Evolutionary conservation across 2,329 filamentous ascomycete species (phyloP), one percentile per base, ranked within the genome.

Genomic region (Aspergillus transmontanensis): DNA sequence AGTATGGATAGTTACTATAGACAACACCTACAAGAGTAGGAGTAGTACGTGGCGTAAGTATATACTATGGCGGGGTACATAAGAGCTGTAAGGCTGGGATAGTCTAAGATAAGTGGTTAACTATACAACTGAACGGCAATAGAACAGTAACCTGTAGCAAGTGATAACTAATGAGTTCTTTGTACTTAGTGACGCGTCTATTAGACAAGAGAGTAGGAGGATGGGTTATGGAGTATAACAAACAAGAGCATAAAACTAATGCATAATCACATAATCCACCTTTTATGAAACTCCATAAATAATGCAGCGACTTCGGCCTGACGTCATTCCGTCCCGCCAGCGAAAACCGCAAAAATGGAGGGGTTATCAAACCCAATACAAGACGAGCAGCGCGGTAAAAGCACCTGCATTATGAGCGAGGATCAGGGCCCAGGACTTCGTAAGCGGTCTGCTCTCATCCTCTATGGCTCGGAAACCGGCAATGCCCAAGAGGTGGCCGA

Each of bases 381-480:
- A 26, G n/a, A 28, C 48, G 53, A 51, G n/a, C 56, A 53, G 57
- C 53, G 54, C 51, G 23, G 39, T 43, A 50, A 60, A 58, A 51
- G 50, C 58, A 58, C 21, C 39, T 9, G 16, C 68, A 73, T 59
- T 9, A 78, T 76, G 76, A 69, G 61, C 36, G 66, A 64, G 59
- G 65, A 61, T 30, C 66, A 60, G 51, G 57, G 61, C 23, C 48
- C 60, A 34, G 55, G 57, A 36, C 59, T 50, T 30, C 59, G 58
- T 51, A 71, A 56, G 48, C 66, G 85, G 69, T 85, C 81, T 48
- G 87, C 85, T 58, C 86, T 96, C 68, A 84, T 99, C 62, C 85
- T 96, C 39, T 99, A 97, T 79, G 95, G 93, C 60, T 96, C 94
- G 45, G 95, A 99, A 81, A 98, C 94, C 26, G 95, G 95, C 61